Percentiles rank a stretch among this genome's conserved stretches.
phyloP scores from a whole-genome alignment of 352 stramenopile species.

The Pythium brassicae region DNA sequence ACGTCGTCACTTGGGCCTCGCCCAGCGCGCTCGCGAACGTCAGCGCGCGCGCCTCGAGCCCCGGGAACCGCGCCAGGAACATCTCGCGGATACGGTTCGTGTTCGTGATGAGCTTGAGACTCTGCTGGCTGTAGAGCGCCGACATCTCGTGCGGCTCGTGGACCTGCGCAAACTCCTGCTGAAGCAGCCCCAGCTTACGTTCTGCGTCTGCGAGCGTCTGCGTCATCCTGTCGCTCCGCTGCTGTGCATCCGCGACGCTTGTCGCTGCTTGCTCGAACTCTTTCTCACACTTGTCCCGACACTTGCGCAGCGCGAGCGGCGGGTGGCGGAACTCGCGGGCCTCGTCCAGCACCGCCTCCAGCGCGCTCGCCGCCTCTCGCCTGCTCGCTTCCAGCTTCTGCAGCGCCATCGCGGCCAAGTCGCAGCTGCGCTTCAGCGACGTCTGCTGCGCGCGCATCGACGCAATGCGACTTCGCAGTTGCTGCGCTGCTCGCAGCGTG shows the following conservation, averaged over 20 bases:
- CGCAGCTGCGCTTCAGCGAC: conserved; percentile 24
- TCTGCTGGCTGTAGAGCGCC: conserved; percentile 44
- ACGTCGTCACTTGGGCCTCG: conserved; percentile 40
- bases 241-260: conserved; percentile 13
- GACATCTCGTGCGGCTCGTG: conserved; percentile 48
- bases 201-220: conserved; percentile 10
- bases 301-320: conserved; percentile 40
- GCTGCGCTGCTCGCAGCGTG: conserved; percentile 28
- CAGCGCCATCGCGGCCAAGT: conserved; percentile 32
- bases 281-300: conserved; percentile 21
- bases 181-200: conserved; percentile 13
- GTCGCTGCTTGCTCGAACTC: conserved; percentile 28
- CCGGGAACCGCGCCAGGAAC: conserved; percentile 65
- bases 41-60: conserved; percentile 51
- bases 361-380: conserved; percentile 16
- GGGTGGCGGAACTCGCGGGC: conserved; percentile 59
- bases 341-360: conserved; percentile 44
- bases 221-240: conserved; percentile 12
- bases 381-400: conserved; percentile 17
- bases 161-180: conserved; percentile 18
- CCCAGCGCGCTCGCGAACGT: conserved; percentile 47
- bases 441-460: not conserved
- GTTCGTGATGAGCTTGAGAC: conserved; percentile 31
- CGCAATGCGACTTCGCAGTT: conserved; percentile 17
- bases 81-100: conserved; percentile 44